phyloP scores from a whole-genome alignment of 495 filamentous ascomycete genomes.

The Aspergillus heteromorphus region DNA sequence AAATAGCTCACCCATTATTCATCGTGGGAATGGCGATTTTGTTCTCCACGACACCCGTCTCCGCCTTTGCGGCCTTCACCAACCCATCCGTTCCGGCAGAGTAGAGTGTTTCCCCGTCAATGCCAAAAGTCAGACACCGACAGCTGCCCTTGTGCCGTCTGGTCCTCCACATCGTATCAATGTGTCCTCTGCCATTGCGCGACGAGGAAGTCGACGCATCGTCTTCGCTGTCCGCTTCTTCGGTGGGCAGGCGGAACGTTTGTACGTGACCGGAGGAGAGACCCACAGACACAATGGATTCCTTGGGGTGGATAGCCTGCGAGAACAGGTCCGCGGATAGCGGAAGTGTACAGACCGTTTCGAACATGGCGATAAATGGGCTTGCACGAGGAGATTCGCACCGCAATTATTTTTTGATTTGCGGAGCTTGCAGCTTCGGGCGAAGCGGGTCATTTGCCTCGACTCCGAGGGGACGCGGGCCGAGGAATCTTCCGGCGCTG shows the following conservation, averaged over 20 bases:
- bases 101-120: constrained; percentile 72
- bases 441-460: constrained; percentile 3
- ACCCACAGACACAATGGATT: constrained; percentile 80
- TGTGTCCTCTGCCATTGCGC: constrained; percentile 60
- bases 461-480: constrained; percentile 17
- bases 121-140: constrained; percentile 66
- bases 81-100: constrained; percentile 87
- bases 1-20: constrained; percentile 34
- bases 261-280: constrained; percentile 82
- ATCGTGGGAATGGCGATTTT: constrained; percentile 53
- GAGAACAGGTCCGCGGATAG: constrained; percentile 83
- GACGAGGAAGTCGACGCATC: constrained; percentile 38
- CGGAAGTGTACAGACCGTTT: constrained; percentile 84
- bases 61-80: constrained; percentile 76
- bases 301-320: constrained; percentile 76
- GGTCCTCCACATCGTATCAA: constrained; percentile 84
- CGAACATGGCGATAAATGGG: constrained; percentile 51
- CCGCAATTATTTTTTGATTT: constrained; percentile 6
- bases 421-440: not conserved
- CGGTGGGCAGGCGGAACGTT: constrained; percentile 69
- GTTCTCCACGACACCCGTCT: constrained; percentile 73
- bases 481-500: constrained; percentile 15
- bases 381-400: not conserved
- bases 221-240: constrained; percentile 41
- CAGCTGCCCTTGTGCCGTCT: constrained; percentile 90